Evolutionary conservation across 805 yeast species (phyloP), one percentile per base, ranked within the genome.

Genomic region (Isabelozyma pseudorhagii): DNA sequence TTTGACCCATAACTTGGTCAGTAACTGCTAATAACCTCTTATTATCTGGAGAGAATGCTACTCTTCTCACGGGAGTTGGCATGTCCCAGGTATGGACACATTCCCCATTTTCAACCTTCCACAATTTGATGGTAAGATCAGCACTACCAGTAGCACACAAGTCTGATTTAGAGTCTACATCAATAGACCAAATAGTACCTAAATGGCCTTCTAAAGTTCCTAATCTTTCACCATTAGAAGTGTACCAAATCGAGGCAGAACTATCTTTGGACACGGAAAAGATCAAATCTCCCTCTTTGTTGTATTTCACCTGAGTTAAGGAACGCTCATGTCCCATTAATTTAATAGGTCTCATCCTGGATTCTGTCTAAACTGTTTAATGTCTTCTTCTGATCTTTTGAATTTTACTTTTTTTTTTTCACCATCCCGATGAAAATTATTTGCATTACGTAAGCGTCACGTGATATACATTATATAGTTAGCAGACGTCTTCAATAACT

Each of bases 321-420:
- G 98, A 90, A 82, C 99, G 96, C 76, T 89, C 97, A 74, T 94
- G 99, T 52, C 98, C 98, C 80, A 88, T 87, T 62, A 87, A 75
- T 77, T 84, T 74, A 67, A 74, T 69, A 47, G 79, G 79, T 69
- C 78, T 73, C 79, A 74, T 74, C 38, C 39, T 54, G 48, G 41
- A 36, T 29, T 18, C 34, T 9, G 18, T 36, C 41, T 13, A 10
- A 3, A 10, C 36, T 31, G 36, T 31, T 15, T 31, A 25, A 9
- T 25, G 40, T 41, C 21, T 34, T 42, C 41, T 40, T 45, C 31
- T 31, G 10, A 31, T 31, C 36, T 21, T 21, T 21, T 3, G n/a
- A 27, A 31, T 47, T 50, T 39, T 51, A 55, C 52, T 56, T 50
- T 48, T 47, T 47, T 42, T 40, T 50, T 50, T 54, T 53, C 52